Base-by-base conservation (phyloP, 495 filamentous ascomycete species). In the Aspergillus heteromorphus region DNA sequence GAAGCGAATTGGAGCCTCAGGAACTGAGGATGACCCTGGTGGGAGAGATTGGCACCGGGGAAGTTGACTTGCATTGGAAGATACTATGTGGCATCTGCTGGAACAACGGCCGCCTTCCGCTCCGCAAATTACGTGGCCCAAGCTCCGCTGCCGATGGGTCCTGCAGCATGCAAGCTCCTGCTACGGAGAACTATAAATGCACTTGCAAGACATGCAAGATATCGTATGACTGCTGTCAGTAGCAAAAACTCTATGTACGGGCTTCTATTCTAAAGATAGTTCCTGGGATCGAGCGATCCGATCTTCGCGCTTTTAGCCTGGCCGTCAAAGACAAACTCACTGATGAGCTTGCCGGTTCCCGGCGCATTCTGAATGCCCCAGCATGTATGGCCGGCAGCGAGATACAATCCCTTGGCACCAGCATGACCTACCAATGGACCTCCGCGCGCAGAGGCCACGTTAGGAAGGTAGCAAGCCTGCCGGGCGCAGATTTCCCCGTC, bases 311-410 rank as follows among this genome's bases (percentile, higher is more conserved):
- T 92, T 65, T 73, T 87, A 4, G 87, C 82, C 56, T 79, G 76
- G 8, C 91, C 91, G 51, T 95, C 90, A 62, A 92, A 87, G 4
- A 95, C 74, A 68, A 93, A 81, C 64, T 92, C 90, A 53, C 87
- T 88, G 73, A 98, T 87, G 31, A 95, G 70, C 75, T 87, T 90
- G 4, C 92, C 93, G 17, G 92, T 97, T 6, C 83, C 95, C 4
- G 92, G 91, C 2, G 84, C 91, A 77, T 98, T 98, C 69, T 97
- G 92, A 48, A 98, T 96, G 14, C 92, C 92, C 93, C 93, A 97
- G 70, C 93, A 97, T 3, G 90, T 96, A 72, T 98, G 93, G 11
- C 93, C 93, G 6, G 89, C 79, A 2, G 95, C 93, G 56, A 98
- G 72, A 65, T 91, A 83, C 31, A 97, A 62, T 0, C 95, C 91